Evolutionary conservation across 2,329 filamentous ascomycete species (phyloP), one percentile per base, ranked within the genome.

Genomic region (Fusarium zealandicum): DNA sequence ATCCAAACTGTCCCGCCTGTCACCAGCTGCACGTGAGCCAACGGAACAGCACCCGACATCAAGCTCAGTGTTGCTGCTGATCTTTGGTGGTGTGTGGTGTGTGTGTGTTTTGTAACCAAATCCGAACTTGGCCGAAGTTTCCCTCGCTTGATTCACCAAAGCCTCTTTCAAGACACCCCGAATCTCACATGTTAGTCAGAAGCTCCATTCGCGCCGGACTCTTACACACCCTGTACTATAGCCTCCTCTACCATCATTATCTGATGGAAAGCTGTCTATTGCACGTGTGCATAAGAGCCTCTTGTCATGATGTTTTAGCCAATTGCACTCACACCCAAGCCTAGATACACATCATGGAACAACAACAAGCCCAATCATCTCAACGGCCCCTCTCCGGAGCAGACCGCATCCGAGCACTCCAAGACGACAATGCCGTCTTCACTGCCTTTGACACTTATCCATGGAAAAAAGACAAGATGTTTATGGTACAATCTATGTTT

Each of bases 401-500:
- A 17, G 70, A 74, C 38, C 61, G 70, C 57, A 77, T 78, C 57
- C 75, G 74, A 54, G 73, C 72, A 17, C 71, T 77, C 43, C 70
- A 66, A 31, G 69, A 73, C 51, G 64, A 78, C 47, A 71, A 73
- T 56, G 69, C 75, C 43, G 71, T 86, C 53, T 90, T 84, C 70
- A 74, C 77, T 51, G 82, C 86, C 57, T 82, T 91, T 43, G 85
- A 89, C 65, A 73, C 75, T 18, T 90, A 90, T 67, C 80, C 82
- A 14, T 92, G 88, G 88, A 79, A 80, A 54, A 81, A 81, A 57
- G 89, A 92, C 72, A 77, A 80, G 44, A 83, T 85, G 59, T 92
- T 90, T 67, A 85, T 90, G 74, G 85, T 85, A 74, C 36, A 25
- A 63, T 46, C 28, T 9, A 8, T 31, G 10, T 12, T 16, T 37